Percentiles rank a stretch among this genome's conserved stretches.
phyloP scores from a whole-genome alignment of 148 eudicot genomes.

The Rhododendron henanense region DNA sequence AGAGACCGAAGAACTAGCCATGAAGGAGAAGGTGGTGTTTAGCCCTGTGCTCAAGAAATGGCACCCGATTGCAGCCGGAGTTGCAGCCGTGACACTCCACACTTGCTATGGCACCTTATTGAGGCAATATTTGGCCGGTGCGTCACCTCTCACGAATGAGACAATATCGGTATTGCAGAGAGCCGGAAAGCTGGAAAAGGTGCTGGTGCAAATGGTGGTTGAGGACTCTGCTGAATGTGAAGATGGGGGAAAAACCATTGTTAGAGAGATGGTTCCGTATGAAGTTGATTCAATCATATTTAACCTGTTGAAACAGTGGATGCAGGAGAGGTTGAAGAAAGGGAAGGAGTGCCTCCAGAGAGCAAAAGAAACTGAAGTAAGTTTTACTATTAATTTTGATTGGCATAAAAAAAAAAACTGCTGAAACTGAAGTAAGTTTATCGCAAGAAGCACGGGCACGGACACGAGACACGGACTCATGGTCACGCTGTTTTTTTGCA shows the following conservation, averaged over 20 bases:
- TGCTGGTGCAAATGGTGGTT: slow-evolving; percentile 72
- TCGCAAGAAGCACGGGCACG: not conserved
- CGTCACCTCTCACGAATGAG: slow-evolving; percentile 41
- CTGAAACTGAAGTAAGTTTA: not conserved
- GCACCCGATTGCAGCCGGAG: slow-evolving; percentile 81
- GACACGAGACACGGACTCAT: not conserved
- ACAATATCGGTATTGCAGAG: slow-evolving; percentile 52
- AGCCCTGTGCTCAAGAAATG: slow-evolving; percentile 67
- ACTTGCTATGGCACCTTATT: slow-evolving; percentile 65
- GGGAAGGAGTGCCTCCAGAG: slow-evolving; percentile 56
- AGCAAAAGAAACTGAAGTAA: slow-evolving; percentile 87
- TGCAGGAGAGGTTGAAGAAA: slow-evolving; percentile 58
- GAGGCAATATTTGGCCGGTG: slow-evolving; percentile 53
- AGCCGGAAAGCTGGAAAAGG: slow-evolving; percentile 83
- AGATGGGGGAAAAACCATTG: slow-evolving; percentile 77
- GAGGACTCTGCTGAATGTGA: slow-evolving; percentile 82
- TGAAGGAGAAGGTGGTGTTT: slow-evolving; percentile 64
- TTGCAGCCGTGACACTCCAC: slow-evolving; percentile 76
- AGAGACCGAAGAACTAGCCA: slow-evolving; percentile 66
- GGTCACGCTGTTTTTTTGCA: not conserved
- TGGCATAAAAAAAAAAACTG: not conserved
- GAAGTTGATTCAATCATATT: slow-evolving; percentile 73
- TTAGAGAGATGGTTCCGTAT: slow-evolving; percentile 81
- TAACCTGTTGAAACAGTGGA: slow-evolving; percentile 63
- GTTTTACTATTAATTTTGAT: slow-evolving; percentile 4